Evolutionary conservation across 495 filamentous ascomycete genomes (phyloP).

Genomic region (Peziza echinospora): DNA sequence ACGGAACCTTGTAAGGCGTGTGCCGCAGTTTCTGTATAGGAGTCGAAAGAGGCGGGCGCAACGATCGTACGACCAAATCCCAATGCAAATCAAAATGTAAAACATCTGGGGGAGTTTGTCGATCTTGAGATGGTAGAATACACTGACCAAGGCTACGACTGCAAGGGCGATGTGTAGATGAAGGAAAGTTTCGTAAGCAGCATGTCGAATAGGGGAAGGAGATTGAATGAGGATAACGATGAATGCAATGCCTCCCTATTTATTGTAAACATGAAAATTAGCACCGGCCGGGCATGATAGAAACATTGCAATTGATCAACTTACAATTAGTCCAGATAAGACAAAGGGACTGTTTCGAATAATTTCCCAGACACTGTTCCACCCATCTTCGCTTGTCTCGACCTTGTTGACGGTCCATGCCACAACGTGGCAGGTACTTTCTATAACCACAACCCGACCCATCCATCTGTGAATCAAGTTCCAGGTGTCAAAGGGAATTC

Average conservation of each 20-base stretch:
- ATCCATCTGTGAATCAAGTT: conserved; percentile 66
- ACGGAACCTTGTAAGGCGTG: conserved; percentile 42
- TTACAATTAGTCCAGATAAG: conserved; percentile 31
- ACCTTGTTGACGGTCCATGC: conserved; percentile 46
- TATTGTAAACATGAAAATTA: conserved; percentile 7
- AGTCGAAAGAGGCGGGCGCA: conserved; percentile 43
- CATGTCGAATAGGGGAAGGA: conserved; percentile 59
- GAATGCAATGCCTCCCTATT: conserved; percentile 30
- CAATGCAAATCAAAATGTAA: conserved; percentile 44
- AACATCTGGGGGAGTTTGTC: conserved; percentile 39
- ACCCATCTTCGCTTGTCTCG: conserved; percentile 33
- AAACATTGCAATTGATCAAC: conserved; percentile 7
- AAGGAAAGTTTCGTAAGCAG: conserved; percentile 90
- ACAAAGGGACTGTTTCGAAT: conserved; percentile 35
- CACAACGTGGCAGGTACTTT: conserved; percentile 39
- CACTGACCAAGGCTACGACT: conserved; percentile 34
- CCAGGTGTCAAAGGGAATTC: conserved; percentile 43
- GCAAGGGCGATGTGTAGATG: conserved; percentile 57
- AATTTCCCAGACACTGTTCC: conserved; percentile 30
- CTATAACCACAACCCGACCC: conserved; percentile 46
- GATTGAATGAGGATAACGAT: conserved; percentile 38
- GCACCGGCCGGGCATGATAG: background rate
- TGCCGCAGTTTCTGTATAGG: conserved; percentile 44
- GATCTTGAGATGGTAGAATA: conserved; percentile 50
- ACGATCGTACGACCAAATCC: conserved; percentile 62